These are phyloP conservation scores for Backusella liffmaniae DNA, from an alignment of 192 early-diverging fungal genomes.

Conservation along the genomic window DNA sequence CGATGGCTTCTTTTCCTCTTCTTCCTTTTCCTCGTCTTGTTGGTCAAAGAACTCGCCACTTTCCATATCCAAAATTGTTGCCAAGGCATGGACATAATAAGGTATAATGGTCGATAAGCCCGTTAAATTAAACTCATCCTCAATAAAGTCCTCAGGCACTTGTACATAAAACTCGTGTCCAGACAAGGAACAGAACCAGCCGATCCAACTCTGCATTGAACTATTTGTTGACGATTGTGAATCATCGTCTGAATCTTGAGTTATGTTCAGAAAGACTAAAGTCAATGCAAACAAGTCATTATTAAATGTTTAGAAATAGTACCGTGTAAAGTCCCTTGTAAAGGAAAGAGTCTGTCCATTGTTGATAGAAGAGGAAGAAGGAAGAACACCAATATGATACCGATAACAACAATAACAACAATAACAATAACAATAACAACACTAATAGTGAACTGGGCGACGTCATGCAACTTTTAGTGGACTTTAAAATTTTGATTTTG, in stretches of 20 bases:
- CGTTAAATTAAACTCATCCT: conserved; percentile 98
- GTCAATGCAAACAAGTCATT: background rate
- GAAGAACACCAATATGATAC: background rate
- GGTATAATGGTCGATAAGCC: conserved; percentile 80
- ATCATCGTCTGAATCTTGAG: conserved; percentile 16
- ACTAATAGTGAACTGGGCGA: background rate
- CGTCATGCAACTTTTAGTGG: background rate
- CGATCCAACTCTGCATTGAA: conserved; percentile 53
- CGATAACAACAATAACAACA: background rate
- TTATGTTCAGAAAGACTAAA: background rate
- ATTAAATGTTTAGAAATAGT: conserved; percentile 6
- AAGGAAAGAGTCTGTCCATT: conserved; percentile 6
- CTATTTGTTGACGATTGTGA: conserved; percentile 7
- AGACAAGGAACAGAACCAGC: conserved; percentile 70
- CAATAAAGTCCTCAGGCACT: conserved; percentile 80
- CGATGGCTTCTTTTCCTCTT: background rate
- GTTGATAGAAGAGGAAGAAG: background rate
- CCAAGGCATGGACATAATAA: conserved; percentile 86
- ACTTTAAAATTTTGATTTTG: background rate
- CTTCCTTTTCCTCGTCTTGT: conserved; percentile 2
- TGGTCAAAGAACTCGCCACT: conserved; percentile 22
- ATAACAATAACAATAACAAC: background rate
- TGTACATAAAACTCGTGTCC: conserved; percentile 79
- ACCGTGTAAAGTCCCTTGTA: background rate
- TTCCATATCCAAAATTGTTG: conserved; percentile 90